Conservation (phyloP, 2,329 filamentous ascomycete species). For the Mycosphaerella sp. region DNA sequence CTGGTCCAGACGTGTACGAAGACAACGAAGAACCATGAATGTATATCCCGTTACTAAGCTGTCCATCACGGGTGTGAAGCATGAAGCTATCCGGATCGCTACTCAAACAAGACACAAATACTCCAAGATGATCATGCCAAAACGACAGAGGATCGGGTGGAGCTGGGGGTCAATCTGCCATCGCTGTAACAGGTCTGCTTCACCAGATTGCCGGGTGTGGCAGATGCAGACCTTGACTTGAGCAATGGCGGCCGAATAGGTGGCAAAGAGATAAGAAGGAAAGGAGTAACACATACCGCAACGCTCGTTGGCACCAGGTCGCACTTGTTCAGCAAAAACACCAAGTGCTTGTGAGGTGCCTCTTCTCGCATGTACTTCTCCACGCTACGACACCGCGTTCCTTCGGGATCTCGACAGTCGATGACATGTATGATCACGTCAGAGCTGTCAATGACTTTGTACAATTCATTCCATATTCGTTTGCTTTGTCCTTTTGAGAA, state of each 20-base stretch:
- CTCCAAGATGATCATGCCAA: conserved; percentile 70
- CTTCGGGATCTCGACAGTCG: conserved; percentile 81
- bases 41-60: conserved; percentile 99
- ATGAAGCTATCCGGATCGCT: conserved; percentile 71
- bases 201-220: conserved; percentile 55
- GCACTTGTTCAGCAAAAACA: conserved; percentile 85
- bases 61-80: conserved; percentile 61
- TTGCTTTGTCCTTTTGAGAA: conserved; percentile 95
- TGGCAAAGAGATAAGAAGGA: conserved; percentile 1
- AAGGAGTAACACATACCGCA: conserved; percentile 69
- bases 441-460: conserved; percentile 86
- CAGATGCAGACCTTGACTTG: conserved; percentile 79
- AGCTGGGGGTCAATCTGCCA: conserved; percentile 78
- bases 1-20: neutral
- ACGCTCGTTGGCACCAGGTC: conserved; percentile 88
- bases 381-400: conserved; percentile 81
- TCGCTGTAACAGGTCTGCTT: conserved; percentile 96
- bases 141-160: conserved; percentile 73
- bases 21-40: conserved; percentile 39
- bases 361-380: conserved; percentile 93
- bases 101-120: conserved; percentile 90
- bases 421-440: conserved; percentile 95
- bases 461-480: conserved; percentile 93
- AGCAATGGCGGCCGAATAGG: conserved; percentile 59
- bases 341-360: conserved; percentile 90